These are phyloP conservation scores for Aspergillus spinulosporus DNA, from an alignment of 2,329 filamentous ascomycete species.

Conservation along the genomic window DNA sequence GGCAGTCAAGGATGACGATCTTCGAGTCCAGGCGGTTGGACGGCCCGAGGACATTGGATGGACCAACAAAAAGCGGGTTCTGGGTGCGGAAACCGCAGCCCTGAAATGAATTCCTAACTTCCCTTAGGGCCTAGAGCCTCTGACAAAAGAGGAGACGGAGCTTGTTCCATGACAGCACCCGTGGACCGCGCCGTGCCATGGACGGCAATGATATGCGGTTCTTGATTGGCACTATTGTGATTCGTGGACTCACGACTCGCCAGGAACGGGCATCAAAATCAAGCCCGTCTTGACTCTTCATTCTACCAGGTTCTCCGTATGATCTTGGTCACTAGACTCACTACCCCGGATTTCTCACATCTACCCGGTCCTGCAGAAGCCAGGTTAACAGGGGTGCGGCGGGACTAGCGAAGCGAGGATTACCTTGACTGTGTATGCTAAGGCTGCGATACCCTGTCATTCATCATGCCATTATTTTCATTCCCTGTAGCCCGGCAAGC, in stretches of 20 bases:
- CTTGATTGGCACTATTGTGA: conserved; percentile 11
- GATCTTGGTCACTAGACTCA: not conserved
- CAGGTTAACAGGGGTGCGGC: not conserved
- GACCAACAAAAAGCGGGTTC: not conserved
- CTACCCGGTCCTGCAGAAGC: not conserved
- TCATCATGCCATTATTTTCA: not conserved
- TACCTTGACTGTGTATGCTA: not conserved
- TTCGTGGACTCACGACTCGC: conserved; percentile 18
- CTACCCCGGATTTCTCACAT: not conserved
- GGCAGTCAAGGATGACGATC: conserved; percentile 1
- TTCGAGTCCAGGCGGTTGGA: conserved; percentile 20
- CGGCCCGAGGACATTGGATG: conserved; percentile 22
- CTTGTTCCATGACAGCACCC: conserved; percentile 12
- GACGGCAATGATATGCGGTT: conserved; percentile 30
- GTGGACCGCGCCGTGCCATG: conserved; percentile 24
- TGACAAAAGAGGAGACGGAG: conserved; percentile 9
- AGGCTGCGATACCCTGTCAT: not conserved
- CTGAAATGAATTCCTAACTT: conserved; percentile 14
- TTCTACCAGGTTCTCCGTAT: not conserved
- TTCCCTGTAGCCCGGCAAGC: not conserved
- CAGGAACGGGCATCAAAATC: not conserved
- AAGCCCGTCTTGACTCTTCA: not conserved
- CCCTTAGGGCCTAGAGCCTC: not conserved
- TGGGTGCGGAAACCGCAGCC: not conserved
- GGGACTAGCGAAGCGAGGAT: not conserved